Base-by-base conservation (phyloP, 2,329 filamentous ascomycete species). In the Simplicillium sp. region DNA sequence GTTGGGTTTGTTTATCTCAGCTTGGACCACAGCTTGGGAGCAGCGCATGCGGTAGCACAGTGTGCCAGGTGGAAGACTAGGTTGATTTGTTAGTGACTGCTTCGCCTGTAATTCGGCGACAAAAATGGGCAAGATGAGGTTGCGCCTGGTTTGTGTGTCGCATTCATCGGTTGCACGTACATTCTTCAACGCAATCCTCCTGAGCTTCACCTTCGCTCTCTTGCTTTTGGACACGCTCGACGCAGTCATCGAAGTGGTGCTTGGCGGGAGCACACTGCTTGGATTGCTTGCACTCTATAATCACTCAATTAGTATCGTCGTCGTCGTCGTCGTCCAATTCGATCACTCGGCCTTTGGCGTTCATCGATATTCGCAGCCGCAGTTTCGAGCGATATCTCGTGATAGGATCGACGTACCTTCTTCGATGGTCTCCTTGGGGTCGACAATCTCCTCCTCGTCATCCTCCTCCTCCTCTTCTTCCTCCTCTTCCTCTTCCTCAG, bases 171-270 rank as follows among this genome's bases (percentile, higher is more conserved):
- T 25, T 5, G 15, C 40, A 80, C 89, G 68, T 84, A 97, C 92
- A 98, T 75, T 98, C 92, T 75, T 98, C 92, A 53, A 97, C 87
- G 59, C 92, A 98, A 73, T 97, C 89, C 77, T 98, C 92, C 58
- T 85, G 80, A 55, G 82, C 71, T 42, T 72, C 82, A 54, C 83
- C 80, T 50, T 82, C 76, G 54, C 83, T 77, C 58, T 87, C 79
- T 48, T 64, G 61, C 53, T 64, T 52, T 43, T 63, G 57, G 54
- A 98, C 92, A 57, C 92, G 88, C 78, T 95, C 89, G 55, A 90
- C 88, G 66, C 92, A 98, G 71, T 96, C 87, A 52, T 97, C 90
- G 65, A 84, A 97, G 77, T 98, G 92, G 76, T 97, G 90, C 81
- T 97, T 98, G 60, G 79, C 77, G 45, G 84, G 82, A 47, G 82